These are phyloP conservation scores for Fusarium sp. DNA, from an alignment of 2,329 filamentous ascomycete species.

Conservation along the genomic window DNA sequence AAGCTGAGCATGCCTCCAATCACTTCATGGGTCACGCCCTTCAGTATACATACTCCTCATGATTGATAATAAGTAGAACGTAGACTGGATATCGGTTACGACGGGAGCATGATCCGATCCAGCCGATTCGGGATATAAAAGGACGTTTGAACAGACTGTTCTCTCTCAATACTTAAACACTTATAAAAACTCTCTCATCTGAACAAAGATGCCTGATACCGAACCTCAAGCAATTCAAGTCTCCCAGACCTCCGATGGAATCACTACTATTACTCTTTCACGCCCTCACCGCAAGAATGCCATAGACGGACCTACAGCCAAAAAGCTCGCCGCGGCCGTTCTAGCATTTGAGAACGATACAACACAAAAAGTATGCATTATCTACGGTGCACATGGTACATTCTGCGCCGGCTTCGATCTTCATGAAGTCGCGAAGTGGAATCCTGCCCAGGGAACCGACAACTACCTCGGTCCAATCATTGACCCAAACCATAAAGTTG, in stretches of 20 bases:
- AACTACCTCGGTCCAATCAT: not conserved
- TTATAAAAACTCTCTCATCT: not conserved
- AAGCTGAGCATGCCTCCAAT: not conserved
- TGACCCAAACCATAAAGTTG: not conserved
- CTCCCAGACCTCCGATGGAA: conserved; percentile 10
- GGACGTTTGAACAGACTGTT: fast-evolving
- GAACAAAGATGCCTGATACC: not conserved
- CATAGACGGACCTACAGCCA: conserved; percentile 10
- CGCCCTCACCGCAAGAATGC: conserved; percentile 14
- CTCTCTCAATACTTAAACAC: not conserved
- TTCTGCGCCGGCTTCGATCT: conserved; percentile 21
- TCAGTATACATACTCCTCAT: not conserved
- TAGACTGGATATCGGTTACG: not conserved
- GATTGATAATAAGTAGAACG: not conserved
- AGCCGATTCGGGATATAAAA: not conserved
- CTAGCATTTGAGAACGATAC: not conserved
- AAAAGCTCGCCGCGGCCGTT: conserved; percentile 2
- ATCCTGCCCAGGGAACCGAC: not conserved
- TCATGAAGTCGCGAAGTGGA: conserved; percentile 15
- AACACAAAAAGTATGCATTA: conserved; percentile 4
- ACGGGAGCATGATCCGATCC: not conserved
- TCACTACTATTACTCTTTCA: conserved; percentile 14
- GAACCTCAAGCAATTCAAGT: conserved; percentile 1
- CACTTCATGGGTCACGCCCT: not conserved
- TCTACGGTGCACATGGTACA: conserved; percentile 2